Evolutionary conservation across 1,284 basidiomycete species (phyloP).

Genomic region (Cryptococcus maquisensis): DNA sequence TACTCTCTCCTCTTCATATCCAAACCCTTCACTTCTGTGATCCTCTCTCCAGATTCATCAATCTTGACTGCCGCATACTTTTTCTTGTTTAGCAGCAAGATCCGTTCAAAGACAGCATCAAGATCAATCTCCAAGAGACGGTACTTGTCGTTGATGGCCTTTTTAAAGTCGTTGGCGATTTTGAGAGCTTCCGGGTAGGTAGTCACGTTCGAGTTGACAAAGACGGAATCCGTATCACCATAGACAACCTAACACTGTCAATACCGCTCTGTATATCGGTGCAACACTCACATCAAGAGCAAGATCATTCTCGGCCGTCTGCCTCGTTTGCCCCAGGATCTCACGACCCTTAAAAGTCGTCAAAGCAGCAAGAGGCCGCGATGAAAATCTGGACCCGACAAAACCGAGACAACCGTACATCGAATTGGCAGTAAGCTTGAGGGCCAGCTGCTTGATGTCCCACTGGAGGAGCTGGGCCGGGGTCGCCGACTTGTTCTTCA

Average conservation of each 20-base stretch:
- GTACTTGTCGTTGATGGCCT: slow-evolving; percentile 92
- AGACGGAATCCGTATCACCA: slow-evolving; percentile 97
- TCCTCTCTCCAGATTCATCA: slow-evolving; percentile 68
- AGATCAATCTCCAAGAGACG: slow-evolving; percentile 94
- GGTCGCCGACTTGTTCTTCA: slow-evolving; percentile 82
- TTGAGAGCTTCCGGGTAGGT: slow-evolving; percentile 82
- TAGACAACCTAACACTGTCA: slow-evolving; percentile 74
- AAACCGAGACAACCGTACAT: slow-evolving; percentile 99
- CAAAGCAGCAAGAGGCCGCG: slow-evolving; percentile 90
- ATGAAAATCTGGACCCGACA: slow-evolving; percentile 94
- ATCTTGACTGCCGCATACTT: slow-evolving; percentile 98
- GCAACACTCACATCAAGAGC: slow-evolving; percentile 68
- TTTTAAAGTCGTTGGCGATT: slow-evolving; percentile 90
- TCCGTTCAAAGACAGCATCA: slow-evolving; percentile 88
- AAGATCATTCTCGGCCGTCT: slow-evolving; percentile 77
- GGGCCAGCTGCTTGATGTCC: slow-evolving; percentile 94
- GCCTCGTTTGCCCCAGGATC: slow-evolving; percentile 88
- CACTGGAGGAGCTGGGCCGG: slow-evolving; percentile 81
- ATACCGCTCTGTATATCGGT: background rate
- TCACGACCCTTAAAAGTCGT: slow-evolving; percentile 98
- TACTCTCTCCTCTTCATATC: slow-evolving; percentile 99
- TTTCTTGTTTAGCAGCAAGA: slow-evolving; percentile 95
- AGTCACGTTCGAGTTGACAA: slow-evolving; percentile 93
- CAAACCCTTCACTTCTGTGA: slow-evolving; percentile 89
- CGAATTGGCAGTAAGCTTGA: slow-evolving; percentile 98